phyloP scores from a whole-genome alignment of 805 yeast genomes.

The Scheffersomyces coipomensis region DNA sequence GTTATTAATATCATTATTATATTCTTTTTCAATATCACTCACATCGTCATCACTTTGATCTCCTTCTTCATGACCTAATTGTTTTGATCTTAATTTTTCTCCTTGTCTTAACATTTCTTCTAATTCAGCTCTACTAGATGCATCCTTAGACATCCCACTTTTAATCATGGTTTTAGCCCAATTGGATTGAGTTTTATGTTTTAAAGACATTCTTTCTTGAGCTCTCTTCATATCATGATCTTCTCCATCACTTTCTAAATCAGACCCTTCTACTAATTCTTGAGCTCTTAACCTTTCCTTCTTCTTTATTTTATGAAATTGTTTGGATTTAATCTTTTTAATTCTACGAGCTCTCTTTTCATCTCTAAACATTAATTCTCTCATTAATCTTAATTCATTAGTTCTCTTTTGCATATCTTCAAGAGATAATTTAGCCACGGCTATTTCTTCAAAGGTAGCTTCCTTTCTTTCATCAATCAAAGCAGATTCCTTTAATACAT shows the following conservation, averaged over 20 bases:
- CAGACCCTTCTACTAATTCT: slow-evolving; percentile 63
- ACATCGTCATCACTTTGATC: slow-evolving; percentile 51
- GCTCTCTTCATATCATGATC: slow-evolving; percentile 79
- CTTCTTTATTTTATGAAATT: slow-evolving; percentile 82
- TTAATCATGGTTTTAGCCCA: slow-evolving; percentile 92
- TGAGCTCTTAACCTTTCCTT: slow-evolving; percentile 73
- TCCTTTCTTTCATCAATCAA: slow-evolving; percentile 71
- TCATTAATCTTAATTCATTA: slow-evolving; percentile 82
- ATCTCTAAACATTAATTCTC: slow-evolving; percentile 95
- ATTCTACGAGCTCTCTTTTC: slow-evolving; percentile 87
- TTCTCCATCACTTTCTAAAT: slow-evolving; percentile 48
- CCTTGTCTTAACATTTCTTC: slow-evolving; percentile 94
- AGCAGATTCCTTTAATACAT: slow-evolving; percentile 61
- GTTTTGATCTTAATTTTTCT: slow-evolving; percentile 69
- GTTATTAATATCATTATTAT: slow-evolving; percentile 33
- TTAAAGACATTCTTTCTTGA: slow-evolving; percentile 85
- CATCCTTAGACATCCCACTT: slow-evolving; percentile 88
- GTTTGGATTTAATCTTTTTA: slow-evolving; percentile 92
- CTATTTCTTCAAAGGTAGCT: slow-evolving; percentile 84
- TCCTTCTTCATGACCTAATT: slow-evolving; percentile 63
- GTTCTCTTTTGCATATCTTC: slow-evolving; percentile 79
- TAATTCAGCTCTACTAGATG: slow-evolving; percentile 78
- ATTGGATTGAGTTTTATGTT: slow-evolving; percentile 81
- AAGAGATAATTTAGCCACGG: slow-evolving; percentile 73
- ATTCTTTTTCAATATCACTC: slow-evolving; percentile 45